Evolutionary conservation across 805 yeast species (phyloP).

Genomic region (Ogataea parapolymorpha): DNA sequence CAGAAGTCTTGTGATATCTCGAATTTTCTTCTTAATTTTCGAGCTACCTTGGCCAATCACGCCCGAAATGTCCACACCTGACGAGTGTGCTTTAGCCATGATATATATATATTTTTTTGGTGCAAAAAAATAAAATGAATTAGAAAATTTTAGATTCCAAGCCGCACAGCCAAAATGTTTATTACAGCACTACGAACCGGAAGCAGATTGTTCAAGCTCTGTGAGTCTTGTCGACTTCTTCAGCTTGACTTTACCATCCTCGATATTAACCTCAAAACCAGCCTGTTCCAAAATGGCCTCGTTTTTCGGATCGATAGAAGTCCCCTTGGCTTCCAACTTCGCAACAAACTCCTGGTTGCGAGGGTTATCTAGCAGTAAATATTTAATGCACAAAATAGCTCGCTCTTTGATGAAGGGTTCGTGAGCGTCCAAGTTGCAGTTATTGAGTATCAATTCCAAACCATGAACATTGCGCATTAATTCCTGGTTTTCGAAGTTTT

Average conservation of each 20-base stretch:
- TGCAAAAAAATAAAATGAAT: not conserved
- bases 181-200: not conserved
- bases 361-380: constrained; percentile 58
- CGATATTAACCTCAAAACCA: constrained; percentile 74
- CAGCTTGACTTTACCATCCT: constrained; percentile 65
- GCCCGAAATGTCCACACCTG: constrained; percentile 28
- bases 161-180: constrained; percentile 3
- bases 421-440: constrained; percentile 80
- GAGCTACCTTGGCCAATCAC: constrained; percentile 35
- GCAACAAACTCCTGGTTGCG: constrained; percentile 77
- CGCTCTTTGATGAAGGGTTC: constrained; percentile 89
- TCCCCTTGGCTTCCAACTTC: constrained; percentile 68
- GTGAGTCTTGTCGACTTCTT: constrained; percentile 29
- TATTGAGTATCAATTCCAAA: constrained; percentile 66
- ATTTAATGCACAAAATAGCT: constrained; percentile 73
- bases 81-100: constrained; percentile 1
- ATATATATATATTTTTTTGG: not conserved
- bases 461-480: constrained; percentile 62
- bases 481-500: constrained; percentile 61
- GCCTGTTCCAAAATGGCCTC: constrained; percentile 46
- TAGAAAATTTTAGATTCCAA: not conserved
- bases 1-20: constrained; percentile 78
- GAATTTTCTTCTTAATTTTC: constrained; percentile 76
- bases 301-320: constrained; percentile 56
- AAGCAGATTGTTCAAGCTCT: constrained; percentile 14